Evolutionary conservation across 2,329 filamentous ascomycete species (phyloP).

Genomic region (Fusarium chaquense): DNA sequence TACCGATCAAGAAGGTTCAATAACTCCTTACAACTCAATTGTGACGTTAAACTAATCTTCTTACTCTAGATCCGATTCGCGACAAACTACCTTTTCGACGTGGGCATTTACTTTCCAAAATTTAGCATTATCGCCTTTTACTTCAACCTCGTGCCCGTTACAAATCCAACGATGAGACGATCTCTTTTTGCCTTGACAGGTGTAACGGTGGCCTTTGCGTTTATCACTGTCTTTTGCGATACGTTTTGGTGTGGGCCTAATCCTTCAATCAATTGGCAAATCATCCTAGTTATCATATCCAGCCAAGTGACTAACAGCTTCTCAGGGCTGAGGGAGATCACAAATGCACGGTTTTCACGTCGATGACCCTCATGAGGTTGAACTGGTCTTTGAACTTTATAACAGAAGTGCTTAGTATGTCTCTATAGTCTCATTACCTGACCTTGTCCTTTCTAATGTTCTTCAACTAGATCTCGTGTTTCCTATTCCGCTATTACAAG

Average conservation of each 20-base stretch:
- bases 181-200: not conserved
- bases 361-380: slow-evolving; percentile 1
- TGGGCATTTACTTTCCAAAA: slow-evolving; percentile 21
- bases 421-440: not conserved
- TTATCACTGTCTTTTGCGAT: not conserved
- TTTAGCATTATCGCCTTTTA: slow-evolving; percentile 23
- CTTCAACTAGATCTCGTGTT: not conserved
- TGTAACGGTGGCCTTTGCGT: not conserved
- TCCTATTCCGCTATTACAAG: not conserved
- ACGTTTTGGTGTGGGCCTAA: slow-evolving; percentile 17
- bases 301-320: fast-evolving
- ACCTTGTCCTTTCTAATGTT: not conserved
- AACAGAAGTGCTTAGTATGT: not conserved
- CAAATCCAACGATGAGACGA: not conserved
- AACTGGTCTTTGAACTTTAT: slow-evolving; percentile 12
- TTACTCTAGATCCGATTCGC: not conserved
- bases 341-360: not conserved
- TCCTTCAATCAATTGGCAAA: slow-evolving; percentile 11
- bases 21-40: fast-evolving
- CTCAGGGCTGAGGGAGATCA: not conserved
- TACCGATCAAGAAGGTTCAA: not conserved
- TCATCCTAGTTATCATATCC: fast-evolving
- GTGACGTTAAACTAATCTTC: not conserved
- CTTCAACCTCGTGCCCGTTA: not conserved
- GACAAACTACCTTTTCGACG: slow-evolving; percentile 19